phyloP scores from a whole-genome alignment of 148 eudicot genomes.

The Vaccinium vitisidaea region DNA sequence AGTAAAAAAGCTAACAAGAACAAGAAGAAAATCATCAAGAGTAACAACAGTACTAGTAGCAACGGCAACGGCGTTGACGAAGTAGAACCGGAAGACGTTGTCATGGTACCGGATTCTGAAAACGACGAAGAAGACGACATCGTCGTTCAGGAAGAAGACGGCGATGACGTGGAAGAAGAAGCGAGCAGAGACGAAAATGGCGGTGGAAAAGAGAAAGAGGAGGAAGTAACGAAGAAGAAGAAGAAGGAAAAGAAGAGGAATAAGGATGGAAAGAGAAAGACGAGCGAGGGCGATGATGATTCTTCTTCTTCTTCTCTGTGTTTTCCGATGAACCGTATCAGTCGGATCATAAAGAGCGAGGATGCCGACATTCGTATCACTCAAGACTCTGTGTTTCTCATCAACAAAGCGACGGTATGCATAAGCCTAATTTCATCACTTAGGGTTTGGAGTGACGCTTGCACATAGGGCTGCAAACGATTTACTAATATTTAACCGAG shows the following conservation, averaged over 20 bases:
- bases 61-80: neutral
- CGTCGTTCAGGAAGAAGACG: neutral
- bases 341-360: constrained; percentile 52
- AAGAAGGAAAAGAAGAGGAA: neutral
- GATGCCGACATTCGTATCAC: constrained; percentile 41
- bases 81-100: neutral
- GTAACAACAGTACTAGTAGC: neutral
- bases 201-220: constrained; percentile 6
- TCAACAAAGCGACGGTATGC: constrained; percentile 71
- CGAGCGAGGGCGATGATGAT: constrained; percentile 5
- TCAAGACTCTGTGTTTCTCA: constrained; percentile 58
- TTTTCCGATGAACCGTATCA: constrained; percentile 51
- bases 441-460: neutral
- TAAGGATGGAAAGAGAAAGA: constrained; percentile 14
- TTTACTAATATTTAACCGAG: neutral
- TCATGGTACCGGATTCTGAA: neutral
- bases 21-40: neutral
- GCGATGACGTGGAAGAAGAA: constrained; percentile 1
- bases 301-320: constrained; percentile 20
- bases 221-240: neutral
- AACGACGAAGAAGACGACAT: neutral
- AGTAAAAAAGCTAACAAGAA: constrained; percentile 23
- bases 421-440: neutral
- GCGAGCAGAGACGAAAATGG: constrained; percentile 14
- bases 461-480: neutral